Evolutionary conservation across 129 eudicot genomes (phyloP).

Genomic region (Oenanthe sinensis): DNA sequence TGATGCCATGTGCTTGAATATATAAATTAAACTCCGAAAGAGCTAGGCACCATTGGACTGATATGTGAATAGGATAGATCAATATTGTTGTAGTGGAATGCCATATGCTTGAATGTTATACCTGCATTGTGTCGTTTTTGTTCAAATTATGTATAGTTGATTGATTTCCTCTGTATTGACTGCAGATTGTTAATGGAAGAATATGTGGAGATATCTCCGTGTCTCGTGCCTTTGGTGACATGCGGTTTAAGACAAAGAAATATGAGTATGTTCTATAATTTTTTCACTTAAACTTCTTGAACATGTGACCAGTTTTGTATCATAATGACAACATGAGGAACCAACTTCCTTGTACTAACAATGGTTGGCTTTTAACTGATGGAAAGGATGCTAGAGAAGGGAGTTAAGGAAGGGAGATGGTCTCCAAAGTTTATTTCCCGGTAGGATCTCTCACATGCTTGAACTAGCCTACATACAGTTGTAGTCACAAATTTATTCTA

Average conservation of each 20-base stretch:
- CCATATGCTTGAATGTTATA: background rate
- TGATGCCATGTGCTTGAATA: background rate
- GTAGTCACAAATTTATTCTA: background rate
- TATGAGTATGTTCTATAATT: slow-evolving; percentile 45
- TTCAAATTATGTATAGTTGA: background rate
- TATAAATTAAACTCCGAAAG: background rate
- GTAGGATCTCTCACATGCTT: slow-evolving; percentile 33
- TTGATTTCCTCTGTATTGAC: slow-evolving; percentile 6
- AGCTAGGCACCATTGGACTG: background rate
- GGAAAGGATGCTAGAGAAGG: slow-evolving; percentile 81
- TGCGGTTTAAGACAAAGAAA: slow-evolving; percentile 88
- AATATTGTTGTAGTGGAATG: no score
- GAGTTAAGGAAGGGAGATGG: slow-evolving; percentile 87
- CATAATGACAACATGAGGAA: background rate
- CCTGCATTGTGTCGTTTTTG: background rate
- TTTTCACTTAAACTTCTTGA: slow-evolving; percentile 9
- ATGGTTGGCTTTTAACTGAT: slow-evolving; percentile 11
- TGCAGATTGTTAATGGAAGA: slow-evolving; percentile 84
- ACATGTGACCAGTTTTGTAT: background rate
- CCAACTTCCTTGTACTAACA: slow-evolving; percentile 9
- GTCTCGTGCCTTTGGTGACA: slow-evolving; percentile 98
- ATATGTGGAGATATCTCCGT: slow-evolving; percentile 96
- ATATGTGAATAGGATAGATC: background rate
- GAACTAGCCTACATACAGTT: background rate
- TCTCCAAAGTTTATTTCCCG: slow-evolving; percentile 80